Base-by-base conservation (phyloP, 495 filamentous ascomycete genomes). In the Penicillium cosmopolitanum region DNA sequence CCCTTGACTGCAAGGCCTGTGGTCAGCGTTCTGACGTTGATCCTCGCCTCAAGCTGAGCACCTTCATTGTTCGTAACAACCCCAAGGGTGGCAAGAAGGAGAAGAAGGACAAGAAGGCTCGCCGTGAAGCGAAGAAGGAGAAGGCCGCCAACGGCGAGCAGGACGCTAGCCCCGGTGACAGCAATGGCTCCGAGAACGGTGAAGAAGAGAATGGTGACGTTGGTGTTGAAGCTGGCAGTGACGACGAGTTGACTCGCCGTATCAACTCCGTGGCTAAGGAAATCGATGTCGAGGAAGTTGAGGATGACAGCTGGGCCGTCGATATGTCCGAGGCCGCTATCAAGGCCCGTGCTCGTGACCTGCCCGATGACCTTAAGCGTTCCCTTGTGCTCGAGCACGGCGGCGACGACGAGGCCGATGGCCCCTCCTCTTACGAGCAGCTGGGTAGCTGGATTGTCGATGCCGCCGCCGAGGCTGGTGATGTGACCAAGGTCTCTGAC, bases 1-100 rank as follows among this genome's bases (percentile, higher is more conserved):
- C 87, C 54, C 85, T 97, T 65, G 95, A 98, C 79, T 98, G 95
- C 89, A 98, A 98, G 80, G 95, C 95, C 57, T 98, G 95, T 70
- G 95, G 95, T 69, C 89, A 96, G 75, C 92, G 89, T 67, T 87
- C 89, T 54, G 86, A 94, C 54, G 93, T 96, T 51, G 94, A 98
- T 70, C 82, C 89, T 59, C 93, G 93, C 70, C 87, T 96, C 68
- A 98, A 98, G 81, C 89, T 98, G 60, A 94, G 90, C 82, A 91
- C 90, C 55, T 98, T 97, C 84, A 97, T 98, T 70, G 81, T 97
- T 70, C 97, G 97, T 80, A 96, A 95, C 76, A 86, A 89, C 68
- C 89, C 93, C 61, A 96, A 95, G 81, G 89, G 89, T 73, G 93
- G 95, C 74, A 96, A 96, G 80, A 96, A 97, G 81, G 93, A 97